A percentile compares a stretch with the other conserved stretches of the same genome.
These are phyloP conservation scores for Colletotrichum abscissum DNA, from an alignment of 2,329 filamentous ascomycete genomes.

Conservation along the genomic window DNA sequence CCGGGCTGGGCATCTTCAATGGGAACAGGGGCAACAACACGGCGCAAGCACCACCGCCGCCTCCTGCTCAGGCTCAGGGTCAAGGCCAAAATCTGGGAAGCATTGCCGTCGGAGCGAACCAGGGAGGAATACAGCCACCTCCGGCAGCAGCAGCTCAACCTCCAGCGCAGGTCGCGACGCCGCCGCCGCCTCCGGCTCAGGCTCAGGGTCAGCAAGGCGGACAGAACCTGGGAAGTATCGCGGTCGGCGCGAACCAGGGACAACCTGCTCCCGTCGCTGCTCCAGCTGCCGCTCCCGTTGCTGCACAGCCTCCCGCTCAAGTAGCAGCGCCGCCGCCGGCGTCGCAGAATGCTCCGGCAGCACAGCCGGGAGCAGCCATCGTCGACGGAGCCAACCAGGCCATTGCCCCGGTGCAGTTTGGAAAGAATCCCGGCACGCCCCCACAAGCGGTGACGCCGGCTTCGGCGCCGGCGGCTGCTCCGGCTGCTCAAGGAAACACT, in stretches of 20 bases:
- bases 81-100: conserved; percentile 10
- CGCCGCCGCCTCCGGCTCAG: background rate
- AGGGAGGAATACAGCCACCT: background rate
- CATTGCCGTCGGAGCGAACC: conserved; percentile 24
- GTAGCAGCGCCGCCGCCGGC: background rate
- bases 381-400: conserved; percentile 10
- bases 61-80: background rate
- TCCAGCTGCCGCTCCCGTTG: background rate
- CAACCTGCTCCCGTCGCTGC: background rate
- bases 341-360: background rate
- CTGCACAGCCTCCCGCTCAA: background rate
- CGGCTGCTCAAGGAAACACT: background rate
- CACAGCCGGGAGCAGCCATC: conserved; percentile 9
- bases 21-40: conserved; percentile 8
- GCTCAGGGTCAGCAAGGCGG: background rate
- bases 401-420: background rate
- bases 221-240: conserved; percentile 5
- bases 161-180: conserved; percentile 10
- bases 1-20: conserved; percentile 29
- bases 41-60: background rate
- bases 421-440: background rate
- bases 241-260: background rate
- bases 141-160: background rate
- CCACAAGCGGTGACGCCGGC: background rate
- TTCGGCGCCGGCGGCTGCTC: no score